Percentiles rank a stretch among this genome's conserved stretches.
phyloP scores from a whole-genome alignment of 2,329 filamentous ascomycete genomes.

The Nothopassalora personata region DNA sequence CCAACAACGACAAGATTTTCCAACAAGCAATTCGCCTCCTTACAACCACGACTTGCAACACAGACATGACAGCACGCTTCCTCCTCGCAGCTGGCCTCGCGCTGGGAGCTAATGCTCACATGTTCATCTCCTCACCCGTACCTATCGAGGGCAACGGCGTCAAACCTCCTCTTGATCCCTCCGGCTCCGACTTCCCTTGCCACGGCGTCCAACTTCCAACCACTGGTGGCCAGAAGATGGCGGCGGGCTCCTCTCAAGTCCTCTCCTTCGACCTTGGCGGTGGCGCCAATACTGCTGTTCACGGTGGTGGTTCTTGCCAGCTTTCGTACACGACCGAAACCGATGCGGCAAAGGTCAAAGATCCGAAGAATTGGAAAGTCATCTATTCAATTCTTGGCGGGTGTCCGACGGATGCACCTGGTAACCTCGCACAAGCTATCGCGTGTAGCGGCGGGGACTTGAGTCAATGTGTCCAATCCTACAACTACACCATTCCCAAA shows the following conservation, averaged over 20 bases:
- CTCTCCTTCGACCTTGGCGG: constrained; percentile 54
- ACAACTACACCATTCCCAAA: constrained; percentile 60
- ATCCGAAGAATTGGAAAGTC: constrained; percentile 70
- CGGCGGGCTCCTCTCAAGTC: constrained; percentile 56
- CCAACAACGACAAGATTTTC: not conserved
- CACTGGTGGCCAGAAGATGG: constrained; percentile 51
- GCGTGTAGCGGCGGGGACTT: constrained; percentile 25
- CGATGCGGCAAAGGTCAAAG: constrained; percentile 52
- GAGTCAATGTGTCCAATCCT: too few species aligned
- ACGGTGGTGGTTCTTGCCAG: constrained; percentile 92
- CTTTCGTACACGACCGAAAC: constrained; percentile 76
- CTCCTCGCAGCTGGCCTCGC: constrained; percentile 48
- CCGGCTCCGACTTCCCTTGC: constrained; percentile 75
- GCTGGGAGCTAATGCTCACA: constrained; percentile 63
- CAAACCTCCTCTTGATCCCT: constrained; percentile 59
- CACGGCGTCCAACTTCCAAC: constrained; percentile 52
- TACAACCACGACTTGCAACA: constrained; percentile 15
- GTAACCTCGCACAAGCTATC: constrained; percentile 46
- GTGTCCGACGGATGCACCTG: constrained; percentile 61
- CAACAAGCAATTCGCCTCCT: constrained; percentile 8
- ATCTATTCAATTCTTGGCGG: constrained; percentile 84
- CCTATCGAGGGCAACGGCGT: constrained; percentile 50
- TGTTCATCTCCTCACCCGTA: constrained; percentile 63
- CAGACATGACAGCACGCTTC: constrained; percentile 10
- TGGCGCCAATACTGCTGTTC: constrained; percentile 62